phyloP scores from a whole-genome alignment of 176 grass and related monocot species.

The Poa pratensis region DNA sequence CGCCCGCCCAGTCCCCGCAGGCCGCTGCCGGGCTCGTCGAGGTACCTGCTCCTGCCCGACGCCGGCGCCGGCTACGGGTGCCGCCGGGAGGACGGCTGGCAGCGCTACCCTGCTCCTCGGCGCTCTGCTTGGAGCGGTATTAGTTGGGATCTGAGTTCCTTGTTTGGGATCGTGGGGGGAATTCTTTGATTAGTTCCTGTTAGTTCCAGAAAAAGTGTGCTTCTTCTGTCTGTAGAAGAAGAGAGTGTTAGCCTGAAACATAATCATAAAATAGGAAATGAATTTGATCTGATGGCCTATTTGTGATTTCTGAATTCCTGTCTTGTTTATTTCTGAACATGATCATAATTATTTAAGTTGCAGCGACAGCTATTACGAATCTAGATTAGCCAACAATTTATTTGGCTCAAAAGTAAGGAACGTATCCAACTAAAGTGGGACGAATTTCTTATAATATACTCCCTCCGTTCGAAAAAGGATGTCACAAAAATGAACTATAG shows the following conservation, averaged over 20 bases:
- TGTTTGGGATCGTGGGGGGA: not conserved
- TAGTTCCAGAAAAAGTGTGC: not conserved
- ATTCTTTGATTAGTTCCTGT: conserved; percentile 35
- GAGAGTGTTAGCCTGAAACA: not conserved
- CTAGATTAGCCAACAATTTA: too few relatives aligned
- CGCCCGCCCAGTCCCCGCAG: conserved; percentile 32
- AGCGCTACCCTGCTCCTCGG: not conserved
- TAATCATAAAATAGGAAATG: conserved; percentile 8
- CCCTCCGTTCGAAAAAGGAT: too few relatives aligned
- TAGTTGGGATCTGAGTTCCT: conserved; percentile 20
- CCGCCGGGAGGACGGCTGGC: not conserved
- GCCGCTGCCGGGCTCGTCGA: not conserved
- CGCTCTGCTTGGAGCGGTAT: conserved; percentile 3
- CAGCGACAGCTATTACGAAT: not conserved
- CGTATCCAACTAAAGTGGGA: too few relatives aligned
- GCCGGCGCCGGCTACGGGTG: not conserved
- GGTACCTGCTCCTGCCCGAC: not conserved
- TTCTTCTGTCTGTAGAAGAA: conserved; percentile 52
- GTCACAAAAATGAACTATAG: too few relatives aligned
- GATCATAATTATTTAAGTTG: not conserved
- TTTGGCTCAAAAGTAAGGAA: too few relatives aligned
- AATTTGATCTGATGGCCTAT: not conserved
- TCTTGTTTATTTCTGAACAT: not conserved
- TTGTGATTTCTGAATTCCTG: not conserved
- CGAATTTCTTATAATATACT: too few relatives aligned